Conservation (phyloP, 345 rosid genomes). For the Psidium friedrichsthalianum region DNA sequence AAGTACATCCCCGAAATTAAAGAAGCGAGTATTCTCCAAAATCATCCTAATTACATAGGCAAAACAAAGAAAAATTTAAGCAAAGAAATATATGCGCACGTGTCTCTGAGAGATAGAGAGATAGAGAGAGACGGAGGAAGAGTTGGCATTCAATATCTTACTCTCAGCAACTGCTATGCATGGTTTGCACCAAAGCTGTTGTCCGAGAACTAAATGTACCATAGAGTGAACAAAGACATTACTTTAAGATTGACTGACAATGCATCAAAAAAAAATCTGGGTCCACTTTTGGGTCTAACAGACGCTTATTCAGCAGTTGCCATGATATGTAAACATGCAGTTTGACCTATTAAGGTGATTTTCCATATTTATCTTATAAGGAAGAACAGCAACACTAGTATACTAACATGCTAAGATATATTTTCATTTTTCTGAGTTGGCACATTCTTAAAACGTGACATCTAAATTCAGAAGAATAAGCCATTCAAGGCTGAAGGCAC, state of each 20-base stretch:
- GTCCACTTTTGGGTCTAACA: not conserved
- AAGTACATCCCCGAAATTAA: not conserved
- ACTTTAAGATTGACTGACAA: not conserved
- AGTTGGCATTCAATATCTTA: not conserved
- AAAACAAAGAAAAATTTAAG: not conserved
- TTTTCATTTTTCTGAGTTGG: not conserved
- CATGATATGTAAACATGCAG: not conserved
- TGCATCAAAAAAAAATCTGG: not conserved
- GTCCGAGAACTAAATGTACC: not conserved
- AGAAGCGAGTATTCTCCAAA: not conserved
- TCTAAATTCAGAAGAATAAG: not conserved
- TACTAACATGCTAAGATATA: not conserved
- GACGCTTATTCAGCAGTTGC: not conserved
- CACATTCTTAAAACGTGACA: not conserved
- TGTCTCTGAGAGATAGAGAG: not conserved
- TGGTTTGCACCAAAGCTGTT: not conserved
- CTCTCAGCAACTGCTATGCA: not conserved
- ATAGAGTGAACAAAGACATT: not conserved
- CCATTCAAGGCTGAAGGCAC: not conserved
- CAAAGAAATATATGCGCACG: not conserved
- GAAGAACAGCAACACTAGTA: not conserved
- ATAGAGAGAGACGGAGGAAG: not conserved
- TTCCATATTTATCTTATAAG: not conserved
- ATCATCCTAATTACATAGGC: not conserved
- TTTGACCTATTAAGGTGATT: not conserved